Evolutionary conservation across 176 grass and related monocot genomes (phyloP).

Genomic region (Eleusine indica): DNA sequence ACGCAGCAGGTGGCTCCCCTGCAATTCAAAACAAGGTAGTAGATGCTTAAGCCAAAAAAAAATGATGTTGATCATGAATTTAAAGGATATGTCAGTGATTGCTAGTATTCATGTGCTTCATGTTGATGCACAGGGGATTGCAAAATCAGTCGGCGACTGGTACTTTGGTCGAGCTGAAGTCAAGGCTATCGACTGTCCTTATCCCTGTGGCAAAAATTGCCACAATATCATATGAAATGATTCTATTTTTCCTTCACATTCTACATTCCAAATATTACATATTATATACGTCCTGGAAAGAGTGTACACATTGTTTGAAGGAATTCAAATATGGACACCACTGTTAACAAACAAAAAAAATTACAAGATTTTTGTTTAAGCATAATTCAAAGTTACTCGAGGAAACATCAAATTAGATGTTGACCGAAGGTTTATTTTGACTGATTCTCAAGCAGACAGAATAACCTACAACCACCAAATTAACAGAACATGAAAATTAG

Average conservation of each 20-base stretch:
- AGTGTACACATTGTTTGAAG: background rate
- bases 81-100: background rate
- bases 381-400: background rate
- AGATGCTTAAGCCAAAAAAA: no score
- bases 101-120: background rate
- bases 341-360: background rate
- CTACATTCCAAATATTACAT: background rate
- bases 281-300: no score
- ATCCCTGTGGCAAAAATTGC: conserved; percentile 76
- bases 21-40: conserved; percentile 65
- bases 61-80: background rate
- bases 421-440: background rate
- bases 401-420: no score
- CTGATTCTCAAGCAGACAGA: background rate
- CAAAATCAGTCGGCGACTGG: conserved; percentile 78
- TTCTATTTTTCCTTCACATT: background rate
- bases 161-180: conserved; percentile 72
- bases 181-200: conserved; percentile 79
- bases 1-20: conserved; percentile 49
- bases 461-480: background rate
- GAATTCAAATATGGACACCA: background rate
- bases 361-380: background rate
- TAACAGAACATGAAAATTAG: background rate
- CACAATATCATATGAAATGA: conserved; percentile 49
- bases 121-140: conserved; percentile 57